Percentiles rank a stretch among this genome's conserved stretches.
phyloP scores from a whole-genome alignment of 805 yeast genomes.

The Lachancea thermotolerans region DNA sequence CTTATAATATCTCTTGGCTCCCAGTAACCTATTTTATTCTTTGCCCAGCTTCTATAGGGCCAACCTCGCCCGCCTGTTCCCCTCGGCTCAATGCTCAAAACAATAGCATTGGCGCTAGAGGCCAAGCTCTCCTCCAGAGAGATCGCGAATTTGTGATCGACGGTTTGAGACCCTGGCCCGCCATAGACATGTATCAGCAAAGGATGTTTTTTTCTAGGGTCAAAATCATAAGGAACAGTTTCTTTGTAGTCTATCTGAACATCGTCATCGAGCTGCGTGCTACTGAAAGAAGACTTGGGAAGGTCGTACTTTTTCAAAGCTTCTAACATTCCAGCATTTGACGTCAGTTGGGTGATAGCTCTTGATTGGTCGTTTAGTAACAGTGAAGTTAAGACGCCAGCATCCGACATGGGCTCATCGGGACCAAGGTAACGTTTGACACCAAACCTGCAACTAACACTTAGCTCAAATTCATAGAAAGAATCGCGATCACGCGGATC shows the following conservation, averaged over 20 bases:
- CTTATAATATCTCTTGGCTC: conserved; percentile 64
- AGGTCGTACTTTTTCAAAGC: conserved; percentile 35
- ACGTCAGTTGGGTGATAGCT: conserved; percentile 10
- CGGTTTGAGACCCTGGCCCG: conserved; percentile 72
- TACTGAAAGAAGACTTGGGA: conserved; percentile 40
- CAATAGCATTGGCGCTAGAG: conserved; percentile 51
- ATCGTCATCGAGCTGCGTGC: conserved; percentile 35
- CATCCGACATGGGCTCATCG: conserved; percentile 19
- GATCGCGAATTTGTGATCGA: conserved; percentile 39
- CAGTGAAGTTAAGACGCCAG: conserved; percentile 16
- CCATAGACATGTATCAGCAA: conserved; percentile 65
- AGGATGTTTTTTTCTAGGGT: conserved; percentile 47
- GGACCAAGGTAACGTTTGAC: conserved; percentile 25
- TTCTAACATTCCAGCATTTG: conserved; percentile 10
- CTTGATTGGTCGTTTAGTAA: conserved; percentile 5
- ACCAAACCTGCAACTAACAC: conserved; percentile 48
- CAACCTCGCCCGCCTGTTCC: conserved; percentile 81
- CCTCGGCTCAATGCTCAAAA: conserved; percentile 67
- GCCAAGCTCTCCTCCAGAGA: conserved; percentile 56
- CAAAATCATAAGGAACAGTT: conserved; percentile 52
- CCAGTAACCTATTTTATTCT: conserved; percentile 57
- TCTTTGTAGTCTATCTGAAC: conserved; percentile 49
- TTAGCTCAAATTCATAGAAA: conserved; percentile 43
- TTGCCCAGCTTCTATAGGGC: conserved; percentile 53
- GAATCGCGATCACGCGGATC: conserved; percentile 16